Conservation (phyloP, 2,329 filamentous ascomycete genomes). For the Ascochyta rabiei region DNA sequence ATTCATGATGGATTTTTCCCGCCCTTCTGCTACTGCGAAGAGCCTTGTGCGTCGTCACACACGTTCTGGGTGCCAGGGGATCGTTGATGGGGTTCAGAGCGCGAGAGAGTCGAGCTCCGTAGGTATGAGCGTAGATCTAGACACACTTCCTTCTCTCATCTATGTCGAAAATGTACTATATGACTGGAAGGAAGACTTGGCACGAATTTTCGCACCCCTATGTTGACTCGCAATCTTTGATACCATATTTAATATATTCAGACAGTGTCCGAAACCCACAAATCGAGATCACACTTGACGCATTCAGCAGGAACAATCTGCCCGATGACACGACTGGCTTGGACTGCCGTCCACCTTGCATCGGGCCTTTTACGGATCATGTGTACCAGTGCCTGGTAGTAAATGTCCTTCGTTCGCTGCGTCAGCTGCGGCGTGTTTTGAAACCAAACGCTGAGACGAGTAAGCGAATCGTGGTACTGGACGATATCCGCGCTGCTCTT, state of each 20-base stretch:
- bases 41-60: background rate
- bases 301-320: background rate
- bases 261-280: background rate
- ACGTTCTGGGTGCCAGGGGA: background rate
- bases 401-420: background rate
- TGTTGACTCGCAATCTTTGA: background rate
- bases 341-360: background rate
- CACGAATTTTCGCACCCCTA: no score
- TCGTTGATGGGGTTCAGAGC: background rate
- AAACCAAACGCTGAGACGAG: background rate
- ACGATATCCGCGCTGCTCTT: background rate
- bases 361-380: conserved; percentile 2
- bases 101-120: no score
- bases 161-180: no score
- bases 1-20: background rate
- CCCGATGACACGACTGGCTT: background rate
- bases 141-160: no score
- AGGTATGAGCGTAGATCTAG: no score
- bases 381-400: background rate
- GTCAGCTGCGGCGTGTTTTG: background rate
- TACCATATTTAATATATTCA: background rate
- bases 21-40: background rate
- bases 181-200: no score
- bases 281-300: background rate
- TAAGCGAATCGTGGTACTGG: background rate